Conservation (phyloP, 768 basidiomycete genomes). For the Kwoniella pini region DNA sequence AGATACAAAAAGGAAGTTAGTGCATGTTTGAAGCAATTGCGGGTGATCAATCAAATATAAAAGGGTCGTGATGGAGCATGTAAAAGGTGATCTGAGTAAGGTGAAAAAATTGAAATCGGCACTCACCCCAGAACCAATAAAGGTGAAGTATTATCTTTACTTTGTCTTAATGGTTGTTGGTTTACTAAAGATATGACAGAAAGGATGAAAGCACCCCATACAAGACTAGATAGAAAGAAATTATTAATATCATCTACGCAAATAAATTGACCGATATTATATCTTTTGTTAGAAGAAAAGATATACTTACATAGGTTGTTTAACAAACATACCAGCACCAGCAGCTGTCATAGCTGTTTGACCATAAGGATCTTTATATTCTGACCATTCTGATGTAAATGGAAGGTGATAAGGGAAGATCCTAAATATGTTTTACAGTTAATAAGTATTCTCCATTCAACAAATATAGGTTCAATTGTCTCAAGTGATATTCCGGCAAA, state of each 20-base stretch:
- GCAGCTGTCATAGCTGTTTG: conserved; percentile 42
- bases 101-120: neutral
- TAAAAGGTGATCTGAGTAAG: no score
- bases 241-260: conserved; percentile 14
- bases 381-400: conserved; percentile 37
- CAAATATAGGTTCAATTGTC: no score
- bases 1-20: neutral
- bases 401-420: conserved; percentile 42
- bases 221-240: conserved; percentile 24
- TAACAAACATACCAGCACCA: conserved; percentile 49
- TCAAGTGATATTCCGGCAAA: no score
- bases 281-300: no score
- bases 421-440: no score
- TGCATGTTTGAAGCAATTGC: neutral
- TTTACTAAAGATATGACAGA: conserved; percentile 34
- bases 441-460: no score
- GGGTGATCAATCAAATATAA: neutral
- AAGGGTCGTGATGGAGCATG: no score
- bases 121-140: conserved; percentile 39
- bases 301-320: conserved; percentile 43
- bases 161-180: conserved; percentile 33
- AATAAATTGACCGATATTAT: no score
- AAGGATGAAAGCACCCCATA: conserved; percentile 37
- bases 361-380: conserved; percentile 35
- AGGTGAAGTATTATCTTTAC: conserved; percentile 39